Percentiles rank a stretch among this genome's conserved stretches.
Evolutionary conservation across 768 basidiomycete species (phyloP).

Genomic region (Boletus huronensis): DNA sequence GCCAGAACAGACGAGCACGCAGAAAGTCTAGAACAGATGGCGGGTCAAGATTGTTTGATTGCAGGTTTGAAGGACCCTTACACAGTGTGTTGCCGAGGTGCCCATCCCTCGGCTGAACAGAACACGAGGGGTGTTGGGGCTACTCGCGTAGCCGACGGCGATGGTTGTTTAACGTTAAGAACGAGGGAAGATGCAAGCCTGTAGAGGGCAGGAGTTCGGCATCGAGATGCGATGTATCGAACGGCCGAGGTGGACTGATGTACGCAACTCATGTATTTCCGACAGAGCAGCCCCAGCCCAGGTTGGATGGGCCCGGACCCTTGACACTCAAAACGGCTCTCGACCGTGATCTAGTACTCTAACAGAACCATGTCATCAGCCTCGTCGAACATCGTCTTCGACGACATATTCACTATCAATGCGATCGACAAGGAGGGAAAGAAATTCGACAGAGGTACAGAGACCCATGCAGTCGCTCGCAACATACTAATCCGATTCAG

Average conservation of each 20-base stretch:
- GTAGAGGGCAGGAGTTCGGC: background rate
- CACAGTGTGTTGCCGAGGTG: slow-evolving; percentile 38
- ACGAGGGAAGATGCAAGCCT: slow-evolving; percentile 32
- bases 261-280: background rate
- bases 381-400: slow-evolving; percentile 80
- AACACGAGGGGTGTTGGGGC: slow-evolving; percentile 54
- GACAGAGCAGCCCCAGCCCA: too few species aligned
- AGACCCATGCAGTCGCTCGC: background rate
- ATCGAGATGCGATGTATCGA: background rate
- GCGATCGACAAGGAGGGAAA: slow-evolving; percentile 89
- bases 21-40: slow-evolving; percentile 19
- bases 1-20: slow-evolving; percentile 39
- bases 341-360: background rate
- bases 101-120: slow-evolving; percentile 47
- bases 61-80: slow-evolving; percentile 17
- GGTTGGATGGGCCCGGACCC: background rate
- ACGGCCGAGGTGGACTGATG: background rate
- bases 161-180: slow-evolving; percentile 28
- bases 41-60: background rate
- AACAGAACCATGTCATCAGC: slow-evolving; percentile 46
- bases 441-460: slow-evolving; percentile 92
- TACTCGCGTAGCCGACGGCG: slow-evolving; percentile 41
- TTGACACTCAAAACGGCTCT: background rate
- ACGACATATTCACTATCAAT: slow-evolving; percentile 87
- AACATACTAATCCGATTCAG: slow-evolving; percentile 39